phyloP scores from a whole-genome alignment of 2,329 filamentous ascomycete genomes.

The Pestalotiopsis sp. region DNA sequence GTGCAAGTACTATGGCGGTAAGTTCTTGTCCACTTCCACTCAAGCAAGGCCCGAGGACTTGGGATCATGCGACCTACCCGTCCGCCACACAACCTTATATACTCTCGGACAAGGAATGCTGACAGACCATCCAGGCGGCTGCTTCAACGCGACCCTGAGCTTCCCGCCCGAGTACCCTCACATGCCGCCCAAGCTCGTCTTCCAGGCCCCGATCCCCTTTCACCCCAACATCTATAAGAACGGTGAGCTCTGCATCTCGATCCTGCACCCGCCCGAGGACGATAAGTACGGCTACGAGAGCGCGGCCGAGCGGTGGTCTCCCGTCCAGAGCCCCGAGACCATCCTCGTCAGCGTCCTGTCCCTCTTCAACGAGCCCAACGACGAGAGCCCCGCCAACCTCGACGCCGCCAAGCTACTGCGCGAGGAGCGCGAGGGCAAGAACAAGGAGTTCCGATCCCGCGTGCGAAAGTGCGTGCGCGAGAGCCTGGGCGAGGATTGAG shows the following conservation, averaged over 20 bases:
- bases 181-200: slow-evolving; percentile 85
- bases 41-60: neutral
- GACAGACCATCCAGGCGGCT: slow-evolving; percentile 65
- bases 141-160: slow-evolving; percentile 82
- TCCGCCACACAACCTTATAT: neutral
- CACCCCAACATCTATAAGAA: slow-evolving; percentile 92
- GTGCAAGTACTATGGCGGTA: slow-evolving; percentile 91
- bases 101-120: too few species aligned
- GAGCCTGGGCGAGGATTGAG: slow-evolving; percentile 73
- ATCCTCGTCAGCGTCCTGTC: slow-evolving; percentile 92
- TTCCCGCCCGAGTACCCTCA: slow-evolving; percentile 89
- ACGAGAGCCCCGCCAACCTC: slow-evolving; percentile 93
- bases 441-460: slow-evolving; percentile 75
- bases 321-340: slow-evolving; percentile 92
- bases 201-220: slow-evolving; percentile 81
- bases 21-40: slow-evolving; percentile 29
- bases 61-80: neutral
- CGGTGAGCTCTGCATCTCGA: slow-evolving; percentile 94
- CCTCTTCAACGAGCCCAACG: slow-evolving; percentile 89
- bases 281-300: slow-evolving; percentile 93
- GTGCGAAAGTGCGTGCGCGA: slow-evolving; percentile 80
- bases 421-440: slow-evolving; percentile 66
- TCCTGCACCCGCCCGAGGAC: slow-evolving; percentile 92
- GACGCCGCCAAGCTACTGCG: slow-evolving; percentile 89
- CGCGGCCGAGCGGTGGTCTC: slow-evolving; percentile 88